Percentiles rank a stretch among this genome's conserved stretches.
phyloP scores from a whole-genome alignment of 2,329 filamentous ascomycete genomes.

The Hypoxylon sp. region DNA sequence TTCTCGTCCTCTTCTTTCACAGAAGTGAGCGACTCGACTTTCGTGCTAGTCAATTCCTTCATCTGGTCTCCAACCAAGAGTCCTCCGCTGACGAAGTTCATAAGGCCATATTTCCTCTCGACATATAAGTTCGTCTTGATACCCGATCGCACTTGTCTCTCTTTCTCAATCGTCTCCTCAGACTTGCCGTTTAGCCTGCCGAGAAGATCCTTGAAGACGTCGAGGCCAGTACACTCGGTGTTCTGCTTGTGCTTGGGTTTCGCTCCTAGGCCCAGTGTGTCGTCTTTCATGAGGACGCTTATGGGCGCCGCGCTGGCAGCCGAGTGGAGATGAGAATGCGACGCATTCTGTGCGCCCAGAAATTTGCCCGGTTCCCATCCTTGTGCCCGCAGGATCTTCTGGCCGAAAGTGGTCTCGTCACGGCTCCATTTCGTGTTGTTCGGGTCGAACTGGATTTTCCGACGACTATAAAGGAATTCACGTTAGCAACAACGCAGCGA shows the following conservation, averaged over 20 bases:
- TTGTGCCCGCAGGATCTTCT: constrained; percentile 87
- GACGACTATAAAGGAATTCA: constrained; percentile 54
- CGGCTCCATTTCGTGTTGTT: constrained; percentile 96
- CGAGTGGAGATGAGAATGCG: constrained; percentile 82
- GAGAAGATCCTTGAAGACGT: constrained; percentile 87
- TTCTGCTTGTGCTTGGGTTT: constrained; percentile 74
- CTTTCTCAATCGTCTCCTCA: constrained; percentile 78
- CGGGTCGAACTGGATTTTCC: constrained; percentile 89
- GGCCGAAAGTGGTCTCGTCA: constrained; percentile 86
- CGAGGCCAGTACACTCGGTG: constrained; percentile 86
- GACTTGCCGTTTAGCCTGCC: constrained; percentile 91
- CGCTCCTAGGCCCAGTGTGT: constrained; percentile 90
- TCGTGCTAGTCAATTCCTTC: constrained; percentile 59
- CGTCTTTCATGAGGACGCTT: constrained; percentile 87
- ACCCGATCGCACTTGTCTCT: constrained; percentile 77
- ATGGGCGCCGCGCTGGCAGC: constrained; percentile 88
- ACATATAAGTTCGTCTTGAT: constrained; percentile 81
- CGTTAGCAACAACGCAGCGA: constrained; percentile 19
- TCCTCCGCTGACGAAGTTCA: constrained; percentile 91
- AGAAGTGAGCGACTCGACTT: constrained; percentile 48
- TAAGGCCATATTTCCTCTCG: constrained; percentile 80
- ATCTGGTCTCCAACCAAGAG: constrained; percentile 73
- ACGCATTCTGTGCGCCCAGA: constrained; percentile 82
- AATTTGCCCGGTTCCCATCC: constrained; percentile 91
- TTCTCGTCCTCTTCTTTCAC: constrained; percentile 62